Conservation (phyloP, 164 flowering plant species). For the Platanus orientalis region DNA sequence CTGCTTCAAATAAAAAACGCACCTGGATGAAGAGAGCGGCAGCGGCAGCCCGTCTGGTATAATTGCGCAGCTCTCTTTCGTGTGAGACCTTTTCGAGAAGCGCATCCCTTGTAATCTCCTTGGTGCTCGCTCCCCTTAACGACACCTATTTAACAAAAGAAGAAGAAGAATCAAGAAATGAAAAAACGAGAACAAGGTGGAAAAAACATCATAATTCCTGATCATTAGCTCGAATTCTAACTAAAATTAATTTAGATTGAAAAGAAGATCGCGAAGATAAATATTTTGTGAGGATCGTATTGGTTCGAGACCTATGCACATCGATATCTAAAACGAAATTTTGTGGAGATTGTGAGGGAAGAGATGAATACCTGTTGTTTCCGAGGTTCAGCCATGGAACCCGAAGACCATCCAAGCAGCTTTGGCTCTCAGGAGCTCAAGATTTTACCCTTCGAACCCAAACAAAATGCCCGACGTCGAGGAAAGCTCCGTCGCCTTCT, state of each 20-base stretch:
- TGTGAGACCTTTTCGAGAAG: conserved; percentile 71
- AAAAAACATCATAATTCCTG: too few species aligned
- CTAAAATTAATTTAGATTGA: too few species aligned
- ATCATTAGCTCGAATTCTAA: too few species aligned
- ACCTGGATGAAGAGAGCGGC: conserved; percentile 83
- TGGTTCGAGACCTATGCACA: too few species aligned
- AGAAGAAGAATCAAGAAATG: neutral
- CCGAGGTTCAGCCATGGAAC: conserved; percentile 34
- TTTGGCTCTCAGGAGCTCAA: too few species aligned
- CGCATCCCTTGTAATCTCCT: conserved; percentile 81
- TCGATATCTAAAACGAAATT: too few species aligned
- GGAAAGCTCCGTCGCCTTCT: too few species aligned
- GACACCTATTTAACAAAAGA: conserved; percentile 52
- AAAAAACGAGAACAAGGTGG: neutral
- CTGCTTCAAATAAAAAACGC: neutral
- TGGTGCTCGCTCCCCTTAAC: conserved; percentile 84
- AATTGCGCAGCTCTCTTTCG: conserved; percentile 75
- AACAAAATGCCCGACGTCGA: too few species aligned
- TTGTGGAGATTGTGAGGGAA: neutral
- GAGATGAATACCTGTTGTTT: conserved; percentile 32
- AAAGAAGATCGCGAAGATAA: too few species aligned
- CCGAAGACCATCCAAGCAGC: neutral
- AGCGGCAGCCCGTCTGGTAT: conserved; percentile 54
- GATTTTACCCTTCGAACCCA: too few species aligned
- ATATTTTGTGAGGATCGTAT: too few species aligned